Percentiles rank a stretch among this genome's conserved stretches.
Evolutionary conservation across 1,284 basidiomycete species (phyloP).

Genomic region (Thelephora terrestris): DNA sequence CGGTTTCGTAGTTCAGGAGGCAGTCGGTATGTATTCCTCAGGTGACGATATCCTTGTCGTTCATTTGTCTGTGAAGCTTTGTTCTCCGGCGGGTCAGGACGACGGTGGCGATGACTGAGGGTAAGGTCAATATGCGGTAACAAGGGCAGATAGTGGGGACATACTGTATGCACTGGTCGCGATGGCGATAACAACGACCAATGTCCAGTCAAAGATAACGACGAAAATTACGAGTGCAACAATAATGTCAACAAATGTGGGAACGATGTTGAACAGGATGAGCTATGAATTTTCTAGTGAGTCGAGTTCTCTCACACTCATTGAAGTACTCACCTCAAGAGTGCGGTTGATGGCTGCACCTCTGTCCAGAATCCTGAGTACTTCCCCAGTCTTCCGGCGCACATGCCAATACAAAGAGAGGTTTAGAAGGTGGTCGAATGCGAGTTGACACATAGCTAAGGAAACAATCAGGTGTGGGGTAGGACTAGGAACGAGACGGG

Average conservation of each 20-base stretch:
- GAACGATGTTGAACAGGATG: slow-evolving; percentile 74
- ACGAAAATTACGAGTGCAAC: slow-evolving; percentile 60
- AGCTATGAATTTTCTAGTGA: too few species aligned
- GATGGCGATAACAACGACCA: slow-evolving; percentile 61
- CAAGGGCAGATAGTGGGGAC: slow-evolving; percentile 16
- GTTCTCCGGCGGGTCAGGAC: slow-evolving; percentile 65
- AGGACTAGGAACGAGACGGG: too few species aligned
- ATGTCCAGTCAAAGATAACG: slow-evolving; percentile 54
- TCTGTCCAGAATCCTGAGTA: slow-evolving; percentile 56
- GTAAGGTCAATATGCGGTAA: slow-evolving; percentile 8
- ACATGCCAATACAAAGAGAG: slow-evolving; percentile 83
- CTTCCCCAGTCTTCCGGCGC: slow-evolving; percentile 56
- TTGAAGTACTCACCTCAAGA: slow-evolving; percentile 29
- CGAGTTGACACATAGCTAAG: slow-evolving; percentile 75
- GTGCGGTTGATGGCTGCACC: slow-evolving; percentile 45
- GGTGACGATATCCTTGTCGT: slow-evolving; percentile 64
- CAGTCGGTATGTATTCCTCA: slow-evolving; percentile 75
- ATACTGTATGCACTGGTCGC: slow-evolving; percentile 71
- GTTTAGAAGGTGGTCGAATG: slow-evolving; percentile 71
- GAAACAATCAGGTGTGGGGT: neutral
- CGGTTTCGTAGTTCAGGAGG: slow-evolving; percentile 74
- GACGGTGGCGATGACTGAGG: slow-evolving; percentile 50
- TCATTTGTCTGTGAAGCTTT: slow-evolving; percentile 63
- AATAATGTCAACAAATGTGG: slow-evolving; percentile 71
- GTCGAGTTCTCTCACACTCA: neutral